phyloP scores from a whole-genome alignment of 495 filamentous ascomycete genomes.

The Pseudomonodictys pantanalensis region DNA sequence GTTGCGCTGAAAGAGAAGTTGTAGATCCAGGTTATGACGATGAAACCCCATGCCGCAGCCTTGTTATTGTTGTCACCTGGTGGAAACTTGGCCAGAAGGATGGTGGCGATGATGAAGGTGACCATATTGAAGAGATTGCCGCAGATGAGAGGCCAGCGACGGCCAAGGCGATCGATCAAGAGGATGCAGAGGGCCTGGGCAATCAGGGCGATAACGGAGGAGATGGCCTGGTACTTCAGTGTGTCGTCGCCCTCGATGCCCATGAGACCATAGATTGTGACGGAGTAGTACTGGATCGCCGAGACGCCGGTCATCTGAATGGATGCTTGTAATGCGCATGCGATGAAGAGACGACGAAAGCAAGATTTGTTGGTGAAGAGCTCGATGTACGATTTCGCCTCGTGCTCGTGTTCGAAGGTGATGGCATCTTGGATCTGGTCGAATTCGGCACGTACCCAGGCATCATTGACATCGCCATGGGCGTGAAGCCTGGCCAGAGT shows the following conservation, averaged over 20 bases:
- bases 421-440: constrained; percentile 65
- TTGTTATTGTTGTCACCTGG: constrained; percentile 50
- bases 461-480: constrained; percentile 54
- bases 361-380: constrained; percentile 62
- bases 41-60: constrained; percentile 69
- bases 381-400: constrained; percentile 66
- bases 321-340: constrained; percentile 63
- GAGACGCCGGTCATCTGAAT: constrained; percentile 68
- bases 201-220: constrained; percentile 62
- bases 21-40: constrained; percentile 68
- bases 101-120: constrained; percentile 54
- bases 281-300: constrained; percentile 71
- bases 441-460: constrained; percentile 64
- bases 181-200: constrained; percentile 66
- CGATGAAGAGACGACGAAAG: constrained; percentile 67
- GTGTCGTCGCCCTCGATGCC: constrained; percentile 62
- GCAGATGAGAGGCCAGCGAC: constrained; percentile 61
- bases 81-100: constrained; percentile 57
- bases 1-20: constrained; percentile 66
- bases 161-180: constrained; percentile 63
- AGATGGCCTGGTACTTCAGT: constrained; percentile 70
- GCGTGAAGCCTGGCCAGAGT: constrained; percentile 60
- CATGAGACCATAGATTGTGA: constrained; percentile 61
- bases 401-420: constrained; percentile 56
- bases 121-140: constrained; percentile 65